Base-by-base conservation (phyloP, 2,329 filamentous ascomycete genomes). In the Aspergillus oerlinghausenensis region DNA sequence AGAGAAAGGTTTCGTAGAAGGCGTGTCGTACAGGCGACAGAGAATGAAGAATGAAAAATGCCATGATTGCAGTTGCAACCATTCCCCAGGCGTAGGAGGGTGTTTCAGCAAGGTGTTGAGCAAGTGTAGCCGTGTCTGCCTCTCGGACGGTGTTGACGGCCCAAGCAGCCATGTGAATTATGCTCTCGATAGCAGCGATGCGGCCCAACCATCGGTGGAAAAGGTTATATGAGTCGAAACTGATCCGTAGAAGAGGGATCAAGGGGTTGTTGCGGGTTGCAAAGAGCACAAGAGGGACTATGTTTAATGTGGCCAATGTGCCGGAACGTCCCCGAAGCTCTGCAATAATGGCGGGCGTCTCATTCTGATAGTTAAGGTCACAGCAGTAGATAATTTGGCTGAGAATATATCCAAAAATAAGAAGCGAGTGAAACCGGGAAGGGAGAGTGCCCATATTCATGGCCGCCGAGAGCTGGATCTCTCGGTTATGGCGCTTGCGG, bases 141-240 rank as follows among this genome's bases (percentile, higher is more conserved):
- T 73, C 70, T 23, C 69, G 62, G 38, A 62, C 64, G 25, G 87
- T 87, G 61, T 95, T 94, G 65, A 89, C 82, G 21, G 85, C 79
- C 92, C 93, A 99, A 38, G 87, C 85, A 26, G 82, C 64, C 9
- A 88, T 89, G 73, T 96, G 91, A 8, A 88, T 78, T 51, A 91
- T 65, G 17, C 83, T 76, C 72, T 94, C 88, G 3, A 88, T 52
- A 19, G 89, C 83, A 26, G 89, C 84, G 48, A 92, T 84, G 25
- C 90, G 84, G 26, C 89, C 90, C 60, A 90, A 83, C 89, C 90
- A 95, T 62, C 90, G 84, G 73, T 95, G 90, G 51, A 94, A 78
- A 7, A 94, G 85, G 72, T 97, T 97, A 81, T 95, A 97, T 0
- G 92, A 95, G 73, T 97, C 94, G 76, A 97, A 99, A 73, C 90